Evolutionary conservation across 208 protist species (phyloP).

Genomic region (Leptomonas pyrrhocoris): DNA sequence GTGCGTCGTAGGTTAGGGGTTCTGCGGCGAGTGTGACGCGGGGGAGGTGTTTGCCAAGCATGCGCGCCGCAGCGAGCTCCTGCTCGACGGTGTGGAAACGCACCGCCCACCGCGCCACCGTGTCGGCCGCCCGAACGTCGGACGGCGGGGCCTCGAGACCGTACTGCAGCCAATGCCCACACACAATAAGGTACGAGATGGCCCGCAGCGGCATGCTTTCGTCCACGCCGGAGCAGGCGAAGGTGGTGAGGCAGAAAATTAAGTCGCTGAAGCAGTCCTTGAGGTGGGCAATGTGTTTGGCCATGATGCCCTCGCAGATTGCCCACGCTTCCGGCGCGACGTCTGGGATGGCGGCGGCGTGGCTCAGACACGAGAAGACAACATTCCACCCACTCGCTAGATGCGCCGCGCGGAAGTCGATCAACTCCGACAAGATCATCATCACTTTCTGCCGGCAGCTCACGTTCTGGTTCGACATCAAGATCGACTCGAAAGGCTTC

Average conservation of each 20-base stretch:
- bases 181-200: conserved; percentile 76
- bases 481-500: conserved; percentile 73
- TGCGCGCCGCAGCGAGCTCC: conserved; percentile 41
- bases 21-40: conserved; percentile 56
- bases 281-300: conserved; percentile 57
- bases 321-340: conserved; percentile 68
- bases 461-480: conserved; percentile 73
- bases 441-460: conserved; percentile 67
- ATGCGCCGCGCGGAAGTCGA: conserved; percentile 69
- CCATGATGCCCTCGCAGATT: conserved; percentile 68
- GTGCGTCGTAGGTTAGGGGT: conserved; percentile 43
- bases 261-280: conserved; percentile 87
- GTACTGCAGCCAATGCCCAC: conserved; percentile 85
- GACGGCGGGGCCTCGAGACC: conserved; percentile 69
- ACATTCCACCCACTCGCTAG: conserved; percentile 87
- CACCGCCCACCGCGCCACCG: conserved; percentile 59
- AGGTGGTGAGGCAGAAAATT: conserved; percentile 85
- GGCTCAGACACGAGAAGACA: conserved; percentile 82
- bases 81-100: conserved; percentile 54
- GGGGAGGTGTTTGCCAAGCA: conserved; percentile 30
- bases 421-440: conserved; percentile 72
- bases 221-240: conserved; percentile 58
- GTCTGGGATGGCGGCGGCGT: conserved; percentile 76
- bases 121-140: conserved; percentile 46
- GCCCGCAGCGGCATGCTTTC: conserved; percentile 64